These are phyloP conservation scores for Trichoderma koningii DNA, from an alignment of 2,329 filamentous ascomycete genomes.

Conservation along the genomic window DNA sequence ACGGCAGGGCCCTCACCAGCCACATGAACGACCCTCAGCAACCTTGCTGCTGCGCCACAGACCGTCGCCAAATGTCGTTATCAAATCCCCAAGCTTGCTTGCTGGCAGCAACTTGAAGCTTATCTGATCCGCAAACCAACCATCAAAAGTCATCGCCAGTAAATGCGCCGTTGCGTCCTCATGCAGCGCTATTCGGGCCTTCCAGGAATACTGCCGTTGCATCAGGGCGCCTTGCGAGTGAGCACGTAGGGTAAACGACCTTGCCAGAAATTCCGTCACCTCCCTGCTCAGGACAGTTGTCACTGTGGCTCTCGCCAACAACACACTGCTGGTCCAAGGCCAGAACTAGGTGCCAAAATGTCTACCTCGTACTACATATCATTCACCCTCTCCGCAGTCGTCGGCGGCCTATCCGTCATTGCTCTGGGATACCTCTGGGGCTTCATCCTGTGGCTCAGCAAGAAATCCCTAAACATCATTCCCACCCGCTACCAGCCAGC, in stretches of 20 bases:
- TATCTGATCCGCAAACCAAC: not conserved
- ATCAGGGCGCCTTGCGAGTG: not conserved
- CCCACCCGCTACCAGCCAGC: conserved; percentile 44
- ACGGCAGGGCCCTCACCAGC: conserved; percentile 1
- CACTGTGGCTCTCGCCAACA: not conserved
- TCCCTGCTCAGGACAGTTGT: conserved; percentile 11
- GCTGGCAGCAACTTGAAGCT: not conserved
- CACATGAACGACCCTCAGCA: not conserved
- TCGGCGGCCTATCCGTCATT: conserved; percentile 41
- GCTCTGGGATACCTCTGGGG: conserved; percentile 34
- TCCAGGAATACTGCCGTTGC: not conserved
- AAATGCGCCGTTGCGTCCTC: not conserved
- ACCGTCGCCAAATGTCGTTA: not conserved
- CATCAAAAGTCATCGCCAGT: not conserved
- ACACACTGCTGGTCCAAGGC: not conserved
- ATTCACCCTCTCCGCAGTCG: conserved; percentile 41
- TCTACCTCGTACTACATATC: conserved; percentile 16
- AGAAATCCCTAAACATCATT: conserved; percentile 33
- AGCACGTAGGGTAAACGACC: not conserved
- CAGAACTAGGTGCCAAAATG: not conserved
- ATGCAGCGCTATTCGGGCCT: not conserved
- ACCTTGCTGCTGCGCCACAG: conserved; percentile 8
- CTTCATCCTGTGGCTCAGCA: conserved; percentile 33
- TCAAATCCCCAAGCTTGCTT: conserved; percentile 1
- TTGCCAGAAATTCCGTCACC: not conserved